Evolutionary conservation across 257 asterid species (phyloP), one percentile per base, ranked within the genome.

Genomic region (Linderniella brevidens): DNA sequence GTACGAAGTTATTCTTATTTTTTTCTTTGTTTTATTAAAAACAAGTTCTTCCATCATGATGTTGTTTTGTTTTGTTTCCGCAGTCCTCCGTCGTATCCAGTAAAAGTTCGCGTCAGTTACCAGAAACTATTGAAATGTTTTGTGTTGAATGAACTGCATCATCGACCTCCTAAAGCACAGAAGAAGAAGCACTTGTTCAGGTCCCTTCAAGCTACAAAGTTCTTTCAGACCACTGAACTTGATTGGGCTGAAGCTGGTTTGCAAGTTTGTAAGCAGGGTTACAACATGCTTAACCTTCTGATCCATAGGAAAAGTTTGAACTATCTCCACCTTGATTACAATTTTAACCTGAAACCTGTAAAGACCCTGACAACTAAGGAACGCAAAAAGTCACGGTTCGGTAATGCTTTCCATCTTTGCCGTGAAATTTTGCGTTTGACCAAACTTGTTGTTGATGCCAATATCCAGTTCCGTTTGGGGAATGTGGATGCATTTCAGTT

Each of bases 201-300:
- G 68, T 85, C 99, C 52, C 94, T 90, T 49, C 87, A 84, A 46
- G 94, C 99, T 52, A 90, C 99, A 8, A 90, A 90, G 52, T 90
- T 90, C 61, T 90, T 85, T 67, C 96, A 85, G 69, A 85, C 96
- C 38, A 90, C 99, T 48, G 94, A 81, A 59, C 94, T 90, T 58
- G 96, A 90, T 77, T 90, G 96, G 94, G 99, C 96, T 52, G 96
- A 85, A 72, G 96, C 94, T 36, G 99, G 94, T 19, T 82, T 90
- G 11, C 99, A 90, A 79, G 96, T 90, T 67, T 90, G 99, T 49
- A 81, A 85, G 75, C 99, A 90, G 73, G 99, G 99, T 19, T 90
- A 90, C 72, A 90, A 85, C 60, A 85, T 90, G 99, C 72, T 90
- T 66, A 90, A 90, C 69, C 62, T 90, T 56, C 62, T 90, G 72